Base-by-base conservation (phyloP, 2,329 filamentous ascomycete genomes). In the Cladophialophora bantiana region DNA sequence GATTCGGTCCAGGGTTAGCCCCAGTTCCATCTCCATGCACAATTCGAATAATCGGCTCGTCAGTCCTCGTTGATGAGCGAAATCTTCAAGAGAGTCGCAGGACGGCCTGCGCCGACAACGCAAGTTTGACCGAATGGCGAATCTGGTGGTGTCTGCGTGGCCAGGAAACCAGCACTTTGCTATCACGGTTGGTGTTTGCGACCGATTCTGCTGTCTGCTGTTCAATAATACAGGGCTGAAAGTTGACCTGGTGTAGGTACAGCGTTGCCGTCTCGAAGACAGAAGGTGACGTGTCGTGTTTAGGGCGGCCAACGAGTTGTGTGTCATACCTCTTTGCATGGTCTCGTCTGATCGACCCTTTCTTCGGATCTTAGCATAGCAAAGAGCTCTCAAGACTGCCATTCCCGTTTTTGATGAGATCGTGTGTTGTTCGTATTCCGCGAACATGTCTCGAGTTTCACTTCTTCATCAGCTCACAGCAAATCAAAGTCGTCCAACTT, bases 401-500 rank as follows among this genome's bases (percentile, higher is more conserved):
- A 26, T 13, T 31, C 20, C 12, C 7, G 2, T 9, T 18, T 50
- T 18, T 31, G 10, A 10, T 26, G 45, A 48, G 42, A 50, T 31
- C 13, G 45, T 18, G 26, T 5, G 18, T 4, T 26, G 20, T 13
- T 26, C 20, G 45, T 10, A 50, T 31, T 9, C 18, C 15, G 7
- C 20, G 4, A 50, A 50, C 7, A 26, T 26, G 45, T 9, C 45
- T 50, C 3, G 20, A 12, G 18, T 50, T 26, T 18, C 45, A 50
- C 1, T 13, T 58, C 20, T 31, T 58, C n/a, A 58, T 56, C 52
- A 32, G 4, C 59, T 87, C 79, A 95, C 74, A 96, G 82, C 76
- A 97, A 82, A 82, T 98, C 94, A 76, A 96, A 98, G 80, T 98
- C 94, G 80, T 98, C 94, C 80, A 97, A 80, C 83, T 96, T 92